Conservation (phyloP, 169 alveolate species). For the Plasmodium gaboni region DNA sequence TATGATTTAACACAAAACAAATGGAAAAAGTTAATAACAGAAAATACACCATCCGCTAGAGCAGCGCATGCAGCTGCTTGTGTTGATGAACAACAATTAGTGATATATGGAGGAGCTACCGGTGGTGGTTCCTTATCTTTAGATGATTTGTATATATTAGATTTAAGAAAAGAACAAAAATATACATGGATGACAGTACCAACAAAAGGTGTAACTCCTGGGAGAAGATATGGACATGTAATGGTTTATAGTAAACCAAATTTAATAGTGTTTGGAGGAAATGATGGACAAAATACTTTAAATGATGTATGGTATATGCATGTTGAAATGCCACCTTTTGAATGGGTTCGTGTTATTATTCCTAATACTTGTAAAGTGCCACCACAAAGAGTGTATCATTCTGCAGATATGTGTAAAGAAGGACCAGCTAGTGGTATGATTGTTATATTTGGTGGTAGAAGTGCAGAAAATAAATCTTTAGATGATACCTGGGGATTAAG, state of each 20-base stretch:
- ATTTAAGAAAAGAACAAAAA: constrained; percentile 94
- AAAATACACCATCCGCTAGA: constrained; percentile 96
- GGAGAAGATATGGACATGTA: constrained; percentile 99
- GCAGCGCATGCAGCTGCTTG: constrained; percentile 99
- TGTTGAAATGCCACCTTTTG: constrained; percentile 97
- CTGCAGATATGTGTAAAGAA: constrained; percentile 91
- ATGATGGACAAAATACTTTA: constrained; percentile 95
- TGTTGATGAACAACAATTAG: constrained; percentile 95
- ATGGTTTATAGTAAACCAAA: constrained; percentile 97
- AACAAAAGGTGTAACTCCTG: constrained; percentile 98
- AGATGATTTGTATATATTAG: constrained; percentile 96
- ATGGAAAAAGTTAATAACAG: constrained; percentile 92
- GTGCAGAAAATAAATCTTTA: constrained; percentile 94
- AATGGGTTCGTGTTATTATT: constrained; percentile 94
- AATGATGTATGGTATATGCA: constrained; percentile 98
- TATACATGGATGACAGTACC: constrained; percentile 98
- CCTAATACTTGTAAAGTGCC: constrained; percentile 91
- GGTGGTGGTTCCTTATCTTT: constrained; percentile 99
- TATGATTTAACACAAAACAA: constrained; percentile 90
- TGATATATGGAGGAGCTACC: constrained; percentile 99
- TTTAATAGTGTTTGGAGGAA: constrained; percentile 98
- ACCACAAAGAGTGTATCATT: constrained; percentile 94
- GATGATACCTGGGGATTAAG: constrained; percentile 99
- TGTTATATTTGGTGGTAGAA: constrained; percentile 98
- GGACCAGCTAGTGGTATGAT: constrained; percentile 99